Percentiles rank a stretch among this genome's conserved stretches.
phyloP scores from a whole-genome alignment of 2,329 filamentous ascomycete genomes.

The Monosporascus sp. region DNA sequence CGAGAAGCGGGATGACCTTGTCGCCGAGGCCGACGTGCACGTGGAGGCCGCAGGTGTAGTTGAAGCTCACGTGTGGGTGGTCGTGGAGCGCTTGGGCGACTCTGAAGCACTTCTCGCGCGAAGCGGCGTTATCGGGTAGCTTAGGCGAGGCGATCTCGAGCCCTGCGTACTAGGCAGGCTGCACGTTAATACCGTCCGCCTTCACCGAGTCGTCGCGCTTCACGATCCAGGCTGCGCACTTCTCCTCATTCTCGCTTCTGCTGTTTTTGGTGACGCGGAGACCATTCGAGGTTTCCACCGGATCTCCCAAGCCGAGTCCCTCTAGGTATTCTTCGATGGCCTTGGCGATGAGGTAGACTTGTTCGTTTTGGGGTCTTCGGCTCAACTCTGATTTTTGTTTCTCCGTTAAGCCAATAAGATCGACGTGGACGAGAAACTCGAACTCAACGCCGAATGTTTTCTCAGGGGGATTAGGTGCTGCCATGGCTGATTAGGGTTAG shows the following conservation, averaged over 20 bases:
- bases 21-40: not conserved
- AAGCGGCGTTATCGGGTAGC: not conserved
- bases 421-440: not conserved
- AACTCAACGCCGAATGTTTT: not conserved
- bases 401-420: not conserved
- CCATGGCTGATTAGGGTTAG: too few relatives aligned
- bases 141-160: not conserved
- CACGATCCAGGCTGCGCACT: not conserved
- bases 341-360: not conserved
- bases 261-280: not conserved
- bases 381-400: not conserved
- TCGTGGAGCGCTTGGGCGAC: not conserved
- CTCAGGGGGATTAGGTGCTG: not conserved
- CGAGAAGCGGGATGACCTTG: not conserved
- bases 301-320: not conserved
- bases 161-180: not conserved
- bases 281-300: not conserved
- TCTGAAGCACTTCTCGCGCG: not conserved
- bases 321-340: not conserved
- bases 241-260: not conserved
- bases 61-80: not conserved
- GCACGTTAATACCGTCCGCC: not conserved
- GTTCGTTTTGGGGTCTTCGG: not conserved
- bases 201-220: not conserved
- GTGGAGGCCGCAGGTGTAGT: not conserved